phyloP scores from a whole-genome alignment of 225 moss, liverwort and hornwort species.

The Physcomitrium patens region DNA sequence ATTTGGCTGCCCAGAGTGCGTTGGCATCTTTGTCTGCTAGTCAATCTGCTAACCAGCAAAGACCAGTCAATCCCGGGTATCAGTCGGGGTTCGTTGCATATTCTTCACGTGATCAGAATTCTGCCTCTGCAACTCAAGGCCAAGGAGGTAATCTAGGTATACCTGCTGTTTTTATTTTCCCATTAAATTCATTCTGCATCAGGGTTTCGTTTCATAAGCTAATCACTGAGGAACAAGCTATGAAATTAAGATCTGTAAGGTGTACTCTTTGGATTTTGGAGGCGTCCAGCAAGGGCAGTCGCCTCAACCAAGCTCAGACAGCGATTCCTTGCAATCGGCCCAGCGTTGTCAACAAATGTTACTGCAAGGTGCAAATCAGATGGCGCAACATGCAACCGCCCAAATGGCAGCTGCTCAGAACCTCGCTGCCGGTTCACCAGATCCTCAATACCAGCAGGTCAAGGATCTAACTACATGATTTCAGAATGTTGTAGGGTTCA shows the following conservation, averaged over 20 bases:
- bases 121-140: conserved; percentile 15
- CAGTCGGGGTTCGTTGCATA: conserved; percentile 28
- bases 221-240: neutral
- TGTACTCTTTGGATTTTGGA: conserved; percentile 9
- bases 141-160: conserved; percentile 18
- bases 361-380: conserved; percentile 43
- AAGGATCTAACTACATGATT: neutral
- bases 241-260: neutral
- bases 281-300: conserved; percentile 21
- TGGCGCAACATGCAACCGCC: conserved; percentile 30
- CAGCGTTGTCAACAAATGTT: conserved; percentile 35
- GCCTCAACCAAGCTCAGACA: conserved; percentile 5
- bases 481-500: too few species aligned
- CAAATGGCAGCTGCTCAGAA: conserved; percentile 46
- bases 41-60: conserved; percentile 26
- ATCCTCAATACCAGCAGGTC: conserved; percentile 38
- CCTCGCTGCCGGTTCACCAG: conserved; percentile 32
- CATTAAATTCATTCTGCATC: neutral
- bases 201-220: neutral
- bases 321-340: conserved; percentile 15
- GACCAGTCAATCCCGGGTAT: neutral
- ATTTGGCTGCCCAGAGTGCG: conserved; percentile 36
- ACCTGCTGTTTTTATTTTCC: neutral
- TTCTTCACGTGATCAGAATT: conserved; percentile 12
- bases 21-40: conserved; percentile 20